Percentiles rank a stretch among this genome's conserved stretches.
Conservation (phyloP, 176 grass and related monocot species). For the Aegilops sharonensis region DNA sequence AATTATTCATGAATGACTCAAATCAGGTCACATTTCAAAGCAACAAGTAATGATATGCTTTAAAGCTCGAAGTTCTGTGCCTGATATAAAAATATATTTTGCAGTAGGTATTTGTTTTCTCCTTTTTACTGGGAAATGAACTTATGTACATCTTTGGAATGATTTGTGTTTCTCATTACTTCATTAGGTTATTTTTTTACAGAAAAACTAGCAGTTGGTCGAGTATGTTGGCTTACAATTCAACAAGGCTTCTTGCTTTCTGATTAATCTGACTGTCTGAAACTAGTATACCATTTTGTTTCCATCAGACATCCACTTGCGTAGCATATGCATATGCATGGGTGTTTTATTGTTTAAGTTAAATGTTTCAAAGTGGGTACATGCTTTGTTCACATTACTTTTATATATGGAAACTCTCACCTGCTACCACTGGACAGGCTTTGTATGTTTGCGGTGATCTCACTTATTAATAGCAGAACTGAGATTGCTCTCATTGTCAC, state of each 20-base stretch:
- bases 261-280: not conserved
- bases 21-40: not conserved
- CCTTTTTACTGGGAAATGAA: not conserved
- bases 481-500: not conserved
- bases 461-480: not conserved
- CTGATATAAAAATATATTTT: not conserved
- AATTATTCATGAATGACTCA: not conserved
- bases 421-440: not conserved
- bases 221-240: not conserved
- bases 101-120: not conserved
- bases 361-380: not conserved
- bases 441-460: not conserved
- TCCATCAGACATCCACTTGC: not conserved
- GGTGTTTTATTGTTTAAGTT: not conserved
- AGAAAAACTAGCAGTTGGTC: not conserved
- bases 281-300: not conserved
- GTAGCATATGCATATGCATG: not conserved
- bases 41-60: not conserved
- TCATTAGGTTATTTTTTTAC: not conserved
- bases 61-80: not conserved
- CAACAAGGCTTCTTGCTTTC: not conserved
- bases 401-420: slow-evolving; percentile 7
- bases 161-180: not conserved
- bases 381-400: not conserved
- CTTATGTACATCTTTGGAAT: not conserved